Evolutionary conservation across 164 flowering plant genomes (phyloP), one percentile per base, ranked within the genome.

Genomic region (Saururus chinensis): DNA sequence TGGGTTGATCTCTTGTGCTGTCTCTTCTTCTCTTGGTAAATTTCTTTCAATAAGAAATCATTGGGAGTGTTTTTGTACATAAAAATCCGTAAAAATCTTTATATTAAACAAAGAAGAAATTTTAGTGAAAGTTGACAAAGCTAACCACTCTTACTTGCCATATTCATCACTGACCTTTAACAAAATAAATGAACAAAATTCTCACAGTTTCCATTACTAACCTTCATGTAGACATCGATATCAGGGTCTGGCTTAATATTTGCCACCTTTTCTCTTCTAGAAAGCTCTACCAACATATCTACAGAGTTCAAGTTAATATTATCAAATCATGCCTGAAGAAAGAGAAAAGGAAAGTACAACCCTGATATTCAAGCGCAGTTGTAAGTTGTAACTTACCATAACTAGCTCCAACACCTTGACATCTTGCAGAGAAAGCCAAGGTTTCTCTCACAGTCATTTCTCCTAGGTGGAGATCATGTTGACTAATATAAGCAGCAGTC

Each of bases 171-270:
- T 13, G 45, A 13, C 45, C 45, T 8, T 41, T 13, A 41, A 41
- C 45, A 41, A 8, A 9, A 41, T 41, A 9, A 8, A 41, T 13
- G 12, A 13, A 9, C 45, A 41, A 41, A 41, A 41, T 45, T 2
- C 49, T 45, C 49, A 12, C 14, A 45, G 17, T 17, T 45, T 17
- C 0, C 49, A 45, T 45, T 45, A 12, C 7, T 69, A 64, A 86
- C 98, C 96, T 92, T 92, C 98, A 93, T 93, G 78, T 80, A 93
- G 54, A 90, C 86, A 75, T 90, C 98, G 3, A 93, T 49, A 61
- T 87, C 89, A 60, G 79, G 72, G 70, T 87, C 93, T 22, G 93
- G 93, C 55, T 70, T 76, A 37, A 87, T 83, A 48, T 76, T 78
- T 24, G 90, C 85, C 1, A 61, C 87, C 61, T 81, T 90, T 69